Evolutionary conservation across 2,329 filamentous ascomycete genomes (phyloP).

Genomic region (Tolypocladium paradoxum): DNA sequence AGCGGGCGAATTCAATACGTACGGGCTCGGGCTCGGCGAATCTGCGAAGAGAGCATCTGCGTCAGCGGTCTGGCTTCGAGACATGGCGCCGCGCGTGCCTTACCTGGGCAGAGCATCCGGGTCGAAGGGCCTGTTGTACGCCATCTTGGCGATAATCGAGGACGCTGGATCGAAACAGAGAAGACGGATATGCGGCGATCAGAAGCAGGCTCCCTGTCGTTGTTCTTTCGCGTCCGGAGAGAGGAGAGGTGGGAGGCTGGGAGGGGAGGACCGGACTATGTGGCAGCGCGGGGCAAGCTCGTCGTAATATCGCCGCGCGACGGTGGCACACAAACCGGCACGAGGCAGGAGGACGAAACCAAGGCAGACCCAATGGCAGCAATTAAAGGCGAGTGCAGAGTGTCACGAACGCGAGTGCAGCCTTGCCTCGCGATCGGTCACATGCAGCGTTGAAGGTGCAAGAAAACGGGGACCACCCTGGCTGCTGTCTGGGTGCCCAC

Average conservation of each 20-base stretch:
- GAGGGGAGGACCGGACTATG: neutral
- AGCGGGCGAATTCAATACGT: slow-evolving; percentile 12
- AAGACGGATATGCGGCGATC: neutral
- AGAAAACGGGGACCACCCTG: too few relatives aligned
- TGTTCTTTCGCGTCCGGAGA: neutral
- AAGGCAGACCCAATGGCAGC: neutral
- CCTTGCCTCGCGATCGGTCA: neutral
- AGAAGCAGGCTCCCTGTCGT: neutral
- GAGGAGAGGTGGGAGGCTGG: neutral
- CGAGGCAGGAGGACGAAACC: neutral
- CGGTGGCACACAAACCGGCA: neutral
- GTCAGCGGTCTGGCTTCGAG: slow-evolving; percentile 13
- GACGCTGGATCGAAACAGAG: neutral
- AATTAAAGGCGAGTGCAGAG: neutral
- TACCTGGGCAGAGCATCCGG: slow-evolving; percentile 90
- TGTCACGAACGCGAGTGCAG: neutral
- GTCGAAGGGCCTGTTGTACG: slow-evolving; percentile 88
- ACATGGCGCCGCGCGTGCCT: slow-evolving; percentile 20
- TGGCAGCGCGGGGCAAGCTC: neutral
- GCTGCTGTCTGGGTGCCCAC: too few relatives aligned
- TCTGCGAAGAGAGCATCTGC: slow-evolving; percentile 23
- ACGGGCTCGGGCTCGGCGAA: slow-evolving; percentile 69
- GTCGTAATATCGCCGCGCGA: neutral
- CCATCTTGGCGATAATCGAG: slow-evolving; percentile 46
- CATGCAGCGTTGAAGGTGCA: neutral